A percentile compares a stretch with the other conserved stretches of the same genome.
Evolutionary conservation across 1,139 yeast species (phyloP).

Genomic region (Yamadazyma pseudoaaseri): DNA sequence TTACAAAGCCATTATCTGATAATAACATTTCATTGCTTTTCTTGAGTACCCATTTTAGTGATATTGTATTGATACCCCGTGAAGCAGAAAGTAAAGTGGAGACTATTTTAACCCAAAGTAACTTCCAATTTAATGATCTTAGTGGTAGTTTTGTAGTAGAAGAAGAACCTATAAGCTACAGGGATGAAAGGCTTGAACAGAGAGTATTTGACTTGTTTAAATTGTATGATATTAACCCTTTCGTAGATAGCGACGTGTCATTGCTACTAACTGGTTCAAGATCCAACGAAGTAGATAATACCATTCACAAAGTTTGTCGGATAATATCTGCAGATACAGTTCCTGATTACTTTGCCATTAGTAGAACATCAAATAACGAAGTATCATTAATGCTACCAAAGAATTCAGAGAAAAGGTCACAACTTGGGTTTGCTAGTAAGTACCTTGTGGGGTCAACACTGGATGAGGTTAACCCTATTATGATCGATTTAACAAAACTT

Average conservation of each 20-base stretch:
- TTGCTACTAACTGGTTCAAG: slow-evolving; percentile 64
- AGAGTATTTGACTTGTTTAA: slow-evolving; percentile 44
- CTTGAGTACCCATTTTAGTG: slow-evolving; percentile 64
- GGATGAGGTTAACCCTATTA: slow-evolving; percentile 58
- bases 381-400: slow-evolving; percentile 56
- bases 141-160: slow-evolving; percentile 27
- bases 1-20: slow-evolving; percentile 60
- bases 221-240: slow-evolving; percentile 42
- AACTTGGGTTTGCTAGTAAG: slow-evolving; percentile 42
- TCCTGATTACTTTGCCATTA: slow-evolving; percentile 58
- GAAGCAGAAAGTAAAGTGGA: slow-evolving; percentile 44
- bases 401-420: slow-evolving; percentile 31
- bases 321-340: slow-evolving; percentile 27
- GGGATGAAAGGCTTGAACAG: slow-evolving; percentile 20
- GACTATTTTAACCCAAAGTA: slow-evolving; percentile 38
- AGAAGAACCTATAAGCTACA: slow-evolving; percentile 2
- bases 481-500: slow-evolving; percentile 52
- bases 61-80: slow-evolving; percentile 62
- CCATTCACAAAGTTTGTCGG: slow-evolving; percentile 37
- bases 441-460: slow-evolving; percentile 55
- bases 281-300: slow-evolving; percentile 41
- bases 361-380: slow-evolving; percentile 53
- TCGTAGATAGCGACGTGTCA: slow-evolving; percentile 36
- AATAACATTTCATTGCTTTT: slow-evolving; percentile 62
- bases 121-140: slow-evolving; percentile 45